These are phyloP conservation scores for Sungouiozyma ichnusensis DNA, from an alignment of 805 yeast species.

Conservation along the genomic window DNA sequence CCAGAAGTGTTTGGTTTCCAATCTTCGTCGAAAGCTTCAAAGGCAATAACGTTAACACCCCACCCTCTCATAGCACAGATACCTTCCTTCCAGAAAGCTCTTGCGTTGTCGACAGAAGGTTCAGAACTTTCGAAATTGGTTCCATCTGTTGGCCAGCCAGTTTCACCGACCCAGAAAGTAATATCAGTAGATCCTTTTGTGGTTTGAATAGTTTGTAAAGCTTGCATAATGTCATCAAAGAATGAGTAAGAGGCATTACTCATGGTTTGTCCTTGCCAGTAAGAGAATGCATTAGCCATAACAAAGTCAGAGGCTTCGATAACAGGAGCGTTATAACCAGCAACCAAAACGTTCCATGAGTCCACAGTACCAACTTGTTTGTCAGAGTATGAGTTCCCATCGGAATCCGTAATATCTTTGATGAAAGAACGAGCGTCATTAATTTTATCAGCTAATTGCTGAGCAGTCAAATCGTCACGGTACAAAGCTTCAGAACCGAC, in stretches of 20 bases:
- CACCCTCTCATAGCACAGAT: conserved; percentile 90
- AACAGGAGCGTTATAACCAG: conserved; percentile 59
- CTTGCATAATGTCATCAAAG: conserved; percentile 97
- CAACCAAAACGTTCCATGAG: conserved; percentile 89
- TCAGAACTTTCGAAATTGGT: conserved; percentile 52
- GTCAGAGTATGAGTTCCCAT: conserved; percentile 65
- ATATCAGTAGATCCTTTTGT: conserved; percentile 79
- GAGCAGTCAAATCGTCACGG: conserved; percentile 76
- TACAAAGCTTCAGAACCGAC: conserved; percentile 96
- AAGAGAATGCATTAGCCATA: conserved; percentile 91
- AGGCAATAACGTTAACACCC: conserved; percentile 88
- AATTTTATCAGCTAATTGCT: conserved; percentile 60
- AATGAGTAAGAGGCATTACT: conserved; percentile 79
- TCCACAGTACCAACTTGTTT: conserved; percentile 88
- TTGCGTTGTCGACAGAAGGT: conserved; percentile 69
- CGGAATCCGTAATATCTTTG: conserved; percentile 55
- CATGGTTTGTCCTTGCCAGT: conserved; percentile 96
- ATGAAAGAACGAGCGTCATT: conserved; percentile 49
- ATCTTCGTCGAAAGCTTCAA: conserved; percentile 91
- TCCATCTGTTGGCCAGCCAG: conserved; percentile 95
- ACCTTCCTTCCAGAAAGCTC: conserved; percentile 74
- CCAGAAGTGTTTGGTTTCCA: conserved; percentile 94
- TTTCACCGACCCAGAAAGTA: conserved; percentile 92
- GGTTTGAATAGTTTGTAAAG: conserved; percentile 78
- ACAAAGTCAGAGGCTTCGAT: conserved; percentile 75